Percentiles rank a stretch among this genome's conserved stretches.
Evolutionary conservation across 2,329 filamentous ascomycete genomes (phyloP).

Genomic region (Diaporthe capsici): DNA sequence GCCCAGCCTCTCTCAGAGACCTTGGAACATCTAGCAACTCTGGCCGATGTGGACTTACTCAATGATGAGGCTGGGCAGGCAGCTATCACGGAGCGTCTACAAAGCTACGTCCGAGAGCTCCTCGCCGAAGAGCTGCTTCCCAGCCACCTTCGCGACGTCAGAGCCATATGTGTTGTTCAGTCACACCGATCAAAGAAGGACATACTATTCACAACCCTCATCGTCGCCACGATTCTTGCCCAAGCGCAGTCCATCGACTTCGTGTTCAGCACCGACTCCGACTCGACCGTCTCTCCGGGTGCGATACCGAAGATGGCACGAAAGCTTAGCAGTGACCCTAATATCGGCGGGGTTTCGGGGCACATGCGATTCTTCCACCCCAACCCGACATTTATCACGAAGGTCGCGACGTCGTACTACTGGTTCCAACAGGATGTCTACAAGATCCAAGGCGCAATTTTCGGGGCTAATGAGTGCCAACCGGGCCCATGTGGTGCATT

Average conservation of each 20-base stretch:
- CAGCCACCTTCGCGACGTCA: background rate
- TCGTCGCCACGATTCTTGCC: background rate
- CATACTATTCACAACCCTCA: constrained; percentile 14
- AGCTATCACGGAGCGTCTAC: constrained; percentile 7
- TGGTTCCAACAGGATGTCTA: constrained; percentile 31
- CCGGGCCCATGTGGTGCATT: constrained; percentile 22
- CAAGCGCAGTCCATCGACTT: background rate
- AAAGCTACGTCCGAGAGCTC: background rate
- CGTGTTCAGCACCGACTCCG: constrained; percentile 34
- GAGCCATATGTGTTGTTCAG: constrained; percentile 23
- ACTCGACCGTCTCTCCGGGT: background rate
- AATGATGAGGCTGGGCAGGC: background rate
- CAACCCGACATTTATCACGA: constrained; percentile 14
- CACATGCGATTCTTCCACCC: constrained; percentile 32
- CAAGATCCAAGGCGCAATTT: constrained; percentile 18
- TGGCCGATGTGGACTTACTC: background rate
- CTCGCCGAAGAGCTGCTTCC: constrained; percentile 1
- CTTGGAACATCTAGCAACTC: background rate
- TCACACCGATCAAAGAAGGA: constrained; percentile 33
- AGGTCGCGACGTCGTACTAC: constrained; percentile 19
- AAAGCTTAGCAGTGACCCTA: background rate
- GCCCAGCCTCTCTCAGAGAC: constrained; percentile 9
- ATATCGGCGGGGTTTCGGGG: constrained; percentile 14
- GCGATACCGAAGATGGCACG: constrained; percentile 9
- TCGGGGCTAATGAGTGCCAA: constrained; percentile 27